These are phyloP conservation scores for Aphanomyces astaci DNA, from an alignment of 352 stramenopile species.

Conservation along the genomic window DNA sequence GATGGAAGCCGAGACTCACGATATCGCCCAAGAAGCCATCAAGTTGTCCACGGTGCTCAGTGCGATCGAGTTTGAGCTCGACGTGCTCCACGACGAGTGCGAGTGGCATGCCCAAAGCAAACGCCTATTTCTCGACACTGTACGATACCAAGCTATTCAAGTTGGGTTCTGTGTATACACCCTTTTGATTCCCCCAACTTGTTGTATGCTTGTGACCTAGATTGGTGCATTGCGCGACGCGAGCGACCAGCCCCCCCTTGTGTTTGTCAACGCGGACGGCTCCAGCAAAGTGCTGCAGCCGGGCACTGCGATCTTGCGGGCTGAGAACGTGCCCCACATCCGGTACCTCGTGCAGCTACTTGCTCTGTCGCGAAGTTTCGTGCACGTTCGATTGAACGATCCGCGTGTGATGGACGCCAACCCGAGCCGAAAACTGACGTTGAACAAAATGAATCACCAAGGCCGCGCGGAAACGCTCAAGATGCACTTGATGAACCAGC, in stretches of 20 bases:
- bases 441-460: slow-evolving; percentile 1
- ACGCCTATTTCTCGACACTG: slow-evolving; percentile 1
- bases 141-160: too few species aligned
- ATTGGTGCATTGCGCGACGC: background rate
- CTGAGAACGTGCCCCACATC: background rate
- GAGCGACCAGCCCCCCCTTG: background rate
- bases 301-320: background rate
- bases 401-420: background rate
- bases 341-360: slow-evolving; percentile 10
- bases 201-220: background rate
- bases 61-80: background rate
- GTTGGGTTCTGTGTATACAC: too few species aligned
- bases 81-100: slow-evolving; percentile 7
- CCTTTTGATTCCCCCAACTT: background rate
- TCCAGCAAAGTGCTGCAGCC: background rate
- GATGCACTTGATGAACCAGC: slow-evolving; percentile 18
- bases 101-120: background rate
- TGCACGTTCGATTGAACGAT: slow-evolving; percentile 3
- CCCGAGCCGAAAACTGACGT: background rate
- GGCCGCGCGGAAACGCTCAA: slow-evolving; percentile 7
- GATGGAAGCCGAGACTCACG: background rate
- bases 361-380: background rate
- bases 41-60: slow-evolving; percentile 7
- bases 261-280: slow-evolving; percentile 12
- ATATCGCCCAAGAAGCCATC: background rate